A percentile compares a stretch with the other conserved stretches of the same genome.
phyloP scores from a whole-genome alignment of 2,329 filamentous ascomycete species.

The Fusarium verticillioides region DNA sequence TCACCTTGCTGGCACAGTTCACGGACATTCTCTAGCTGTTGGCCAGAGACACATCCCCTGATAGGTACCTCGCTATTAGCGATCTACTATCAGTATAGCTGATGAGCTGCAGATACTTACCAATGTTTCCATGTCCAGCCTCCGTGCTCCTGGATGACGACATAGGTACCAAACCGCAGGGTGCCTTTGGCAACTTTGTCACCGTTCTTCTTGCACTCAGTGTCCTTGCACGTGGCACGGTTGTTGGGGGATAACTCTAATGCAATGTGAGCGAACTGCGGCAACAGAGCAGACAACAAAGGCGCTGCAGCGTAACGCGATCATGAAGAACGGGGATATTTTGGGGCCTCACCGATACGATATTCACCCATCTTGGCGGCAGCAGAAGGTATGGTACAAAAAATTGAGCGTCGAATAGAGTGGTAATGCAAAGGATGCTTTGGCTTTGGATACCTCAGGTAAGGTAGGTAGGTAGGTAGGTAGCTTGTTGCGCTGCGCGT shows the following conservation, averaged over 20 bases:
- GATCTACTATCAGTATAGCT: not conserved
- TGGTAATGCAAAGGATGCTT: constrained; percentile 11
- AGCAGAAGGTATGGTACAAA: not conserved
- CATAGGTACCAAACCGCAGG: constrained; percentile 79
- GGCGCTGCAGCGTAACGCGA: not conserved
- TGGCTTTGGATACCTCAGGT: not conserved
- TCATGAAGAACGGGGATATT: not conserved
- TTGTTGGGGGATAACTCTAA: constrained; percentile 77
- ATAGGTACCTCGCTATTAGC: not conserved
- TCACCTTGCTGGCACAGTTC: constrained; percentile 61
- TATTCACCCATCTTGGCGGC: constrained; percentile 57
- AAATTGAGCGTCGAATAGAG: constrained; percentile 17
- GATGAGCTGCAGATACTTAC: constrained; percentile 59
- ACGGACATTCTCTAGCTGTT: constrained; percentile 74
- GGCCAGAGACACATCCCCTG: constrained; percentile 90
- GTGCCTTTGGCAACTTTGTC: constrained; percentile 83
- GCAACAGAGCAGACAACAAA: not conserved
- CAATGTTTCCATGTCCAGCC: constrained; percentile 88
- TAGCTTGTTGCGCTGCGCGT: constrained; percentile 6
- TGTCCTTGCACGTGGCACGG: constrained; percentile 79
- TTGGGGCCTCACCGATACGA: constrained; percentile 56
- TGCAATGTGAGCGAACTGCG: constrained; percentile 20
- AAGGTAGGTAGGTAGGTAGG: not conserved
- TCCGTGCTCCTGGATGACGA: constrained; percentile 70
- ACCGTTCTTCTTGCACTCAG: constrained; percentile 74